Evolutionary conservation across 148 eudicot genomes (phyloP).

Genomic region (Beta vulgaris): DNA sequence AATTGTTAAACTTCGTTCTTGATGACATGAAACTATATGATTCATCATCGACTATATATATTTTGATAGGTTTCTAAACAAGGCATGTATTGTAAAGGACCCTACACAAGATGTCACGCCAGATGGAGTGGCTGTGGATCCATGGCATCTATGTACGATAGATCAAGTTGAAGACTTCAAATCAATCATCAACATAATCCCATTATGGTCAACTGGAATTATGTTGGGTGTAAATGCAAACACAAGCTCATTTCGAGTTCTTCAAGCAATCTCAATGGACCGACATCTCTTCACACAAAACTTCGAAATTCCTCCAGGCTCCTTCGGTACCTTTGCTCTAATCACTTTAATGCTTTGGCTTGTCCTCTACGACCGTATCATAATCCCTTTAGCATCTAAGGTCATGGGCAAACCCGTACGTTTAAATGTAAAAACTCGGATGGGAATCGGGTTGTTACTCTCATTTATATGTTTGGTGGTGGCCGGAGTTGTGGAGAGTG

Average conservation of each 20-base stretch:
- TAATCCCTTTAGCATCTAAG: constrained; percentile 37
- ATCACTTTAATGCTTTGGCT: constrained; percentile 31
- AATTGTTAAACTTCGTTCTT: not conserved
- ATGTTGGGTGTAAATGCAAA: constrained; percentile 23
- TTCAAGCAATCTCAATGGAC: constrained; percentile 47
- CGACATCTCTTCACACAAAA: constrained; percentile 33
- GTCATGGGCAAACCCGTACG: constrained; percentile 25
- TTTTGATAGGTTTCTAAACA: constrained; percentile 29
- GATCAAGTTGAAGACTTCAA: constrained; percentile 39
- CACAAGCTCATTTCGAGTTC: constrained; percentile 32
- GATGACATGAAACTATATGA: not conserved
- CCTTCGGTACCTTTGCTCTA: constrained; percentile 33
- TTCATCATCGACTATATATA: not conserved
- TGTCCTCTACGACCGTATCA: constrained; percentile 36
- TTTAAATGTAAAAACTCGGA: constrained; percentile 22
- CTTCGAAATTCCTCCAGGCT: constrained; percentile 44
- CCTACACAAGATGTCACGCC: constrained; percentile 6
- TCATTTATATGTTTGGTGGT: constrained; percentile 22
- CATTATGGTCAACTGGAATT: constrained; percentile 34
- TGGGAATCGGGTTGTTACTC: constrained; percentile 35
- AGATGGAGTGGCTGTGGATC: constrained; percentile 18
- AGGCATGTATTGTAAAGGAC: constrained; percentile 35
- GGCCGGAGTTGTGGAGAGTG: constrained; percentile 28
- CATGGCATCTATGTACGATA: constrained; percentile 30
- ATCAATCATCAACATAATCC: constrained; percentile 27